Base-by-base conservation (phyloP, 129 eudicot species). In the Scalesia atractyloides region DNA sequence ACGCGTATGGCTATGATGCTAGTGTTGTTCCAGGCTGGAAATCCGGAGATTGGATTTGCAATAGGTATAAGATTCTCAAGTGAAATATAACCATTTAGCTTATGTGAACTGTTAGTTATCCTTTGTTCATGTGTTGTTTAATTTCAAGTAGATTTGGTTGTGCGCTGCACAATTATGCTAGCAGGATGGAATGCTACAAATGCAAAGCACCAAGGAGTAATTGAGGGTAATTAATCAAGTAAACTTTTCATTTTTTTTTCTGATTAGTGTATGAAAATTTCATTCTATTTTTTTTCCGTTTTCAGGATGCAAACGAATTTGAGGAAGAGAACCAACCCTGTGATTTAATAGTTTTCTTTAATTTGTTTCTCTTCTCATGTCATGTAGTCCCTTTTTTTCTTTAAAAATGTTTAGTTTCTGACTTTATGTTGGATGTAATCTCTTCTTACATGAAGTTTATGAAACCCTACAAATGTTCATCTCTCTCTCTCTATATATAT, bases 41-140 rank as follows among this genome's bases (percentile, higher is more conserved):
- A 84, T 52, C 84, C 11, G 98, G 98, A 51, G 97, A 93, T 57
- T 93, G 97, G 98, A 87, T 89, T 79, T 93, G 98, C 86, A 66
- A 72, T 49, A 84, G 98, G 96, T 93, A 80, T 70, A 10, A 46
- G 20, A 36, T 22, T 15, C 22, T 56, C 43, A 61, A 36, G 62
- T 73, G 22, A 20, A 37, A 51, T 15, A 44, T n/a, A 41, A 15
- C 15, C 37, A 62, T 68, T n/a, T 46, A 65, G n/a, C 12, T 79
- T 39, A 26, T 80, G 20, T 61, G 52, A 60, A 57, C 5, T 33
- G 48, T 36, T 65, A 37, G 52, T 73, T 37, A 61, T 10, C 14
- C 17, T 19, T 41, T 68, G 33, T 14, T 68, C 46, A 41, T 41
- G 8, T 41, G 8, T 8, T 41, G 46, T 41, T 41, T 41, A 41